Base-by-base conservation (phyloP, 169 alveolate genomes). In the Miamiensis avidus region DNA sequence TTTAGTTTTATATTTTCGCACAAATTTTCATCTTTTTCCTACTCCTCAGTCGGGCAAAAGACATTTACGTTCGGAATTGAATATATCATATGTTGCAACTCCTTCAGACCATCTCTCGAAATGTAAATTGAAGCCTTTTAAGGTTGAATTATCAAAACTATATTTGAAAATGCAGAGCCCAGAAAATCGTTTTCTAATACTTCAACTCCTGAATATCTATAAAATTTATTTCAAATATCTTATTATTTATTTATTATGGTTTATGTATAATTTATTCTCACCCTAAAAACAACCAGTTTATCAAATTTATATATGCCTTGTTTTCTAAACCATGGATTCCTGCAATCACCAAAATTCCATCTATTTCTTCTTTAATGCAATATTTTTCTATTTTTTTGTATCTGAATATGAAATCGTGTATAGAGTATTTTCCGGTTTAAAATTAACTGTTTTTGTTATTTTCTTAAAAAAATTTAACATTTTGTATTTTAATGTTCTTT, bases 241-340 rank as follows among this genome's bases (percentile, higher is more conserved):
- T 11, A 49, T 49, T 11, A 49, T 11, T 49, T 49, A 49, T 49
- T 11, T 49, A 49, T 49, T 20, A 49, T 49, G 4, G 4, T 49
- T 49, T n/a, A n/a, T n/a, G n/a, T n/a, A n/a, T n/a, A n/a, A n/a
- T 49, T 49, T 49, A 11, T 49, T 49, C 20, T 49, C 69, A 49
- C 69, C 84, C 84, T 64, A 79, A 79, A 29, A 79, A 79, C 26
- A 79, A 49, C 84, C 84, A 79, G 64, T 79, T 79, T 0, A 74
- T 49, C 1, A 79, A 49, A 29, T 34, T 49, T 26, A 79, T 33
- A 49, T 25, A 49, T 27, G 34, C 75, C 20, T 69, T 79, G 20
- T 79, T 79, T 79, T 79, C 84, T n/a, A 69, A 74, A 49, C 76
- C 34, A 11, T 79, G 76, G n/a, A 65, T 34, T n/a, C 84, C 84